phyloP scores from a whole-genome alignment of 345 rosid genomes.

The Erodium maritimum region DNA sequence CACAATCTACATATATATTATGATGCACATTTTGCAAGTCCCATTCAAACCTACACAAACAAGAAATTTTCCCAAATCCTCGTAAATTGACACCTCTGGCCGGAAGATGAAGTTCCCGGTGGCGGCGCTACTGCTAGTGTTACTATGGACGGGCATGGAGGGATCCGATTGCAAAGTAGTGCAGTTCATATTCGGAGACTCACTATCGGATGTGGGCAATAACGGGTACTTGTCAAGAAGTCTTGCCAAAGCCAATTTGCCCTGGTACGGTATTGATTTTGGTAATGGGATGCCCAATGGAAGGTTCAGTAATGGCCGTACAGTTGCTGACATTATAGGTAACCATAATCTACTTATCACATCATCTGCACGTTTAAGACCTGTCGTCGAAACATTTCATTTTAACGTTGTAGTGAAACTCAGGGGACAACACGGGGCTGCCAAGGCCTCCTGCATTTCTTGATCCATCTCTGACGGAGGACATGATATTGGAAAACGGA shows the following conservation, averaged over 20 bases:
- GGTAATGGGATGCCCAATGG: conserved; percentile 93
- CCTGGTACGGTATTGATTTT: conserved; percentile 84
- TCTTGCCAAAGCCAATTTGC: conserved; percentile 70
- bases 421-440: conserved; percentile 67
- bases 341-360: too few relatives aligned
- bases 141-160: conserved; percentile 20
- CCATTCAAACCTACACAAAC: too few relatives aligned
- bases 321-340: conserved; percentile 93
- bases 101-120: conserved; percentile 24
- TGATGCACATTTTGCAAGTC: too few relatives aligned
- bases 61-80: too few relatives aligned
- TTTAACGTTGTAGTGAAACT: not conserved
- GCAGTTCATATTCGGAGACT: conserved; percentile 95
- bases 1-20: too few relatives aligned
- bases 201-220: conserved; percentile 88
- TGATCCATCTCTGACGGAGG: conserved; percentile 69
- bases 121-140: conserved; percentile 1
- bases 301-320: conserved; percentile 85
- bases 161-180: conserved; percentile 54
- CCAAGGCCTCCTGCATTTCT: conserved; percentile 89
- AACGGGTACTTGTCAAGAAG: conserved; percentile 48
- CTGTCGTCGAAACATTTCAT: too few relatives aligned
- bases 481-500: conserved; percentile 61
- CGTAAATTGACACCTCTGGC: too few relatives aligned
- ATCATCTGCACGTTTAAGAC: too few relatives aligned